Base-by-base conservation (phyloP, 805 yeast species). In the Metschnikowia proteae region DNA sequence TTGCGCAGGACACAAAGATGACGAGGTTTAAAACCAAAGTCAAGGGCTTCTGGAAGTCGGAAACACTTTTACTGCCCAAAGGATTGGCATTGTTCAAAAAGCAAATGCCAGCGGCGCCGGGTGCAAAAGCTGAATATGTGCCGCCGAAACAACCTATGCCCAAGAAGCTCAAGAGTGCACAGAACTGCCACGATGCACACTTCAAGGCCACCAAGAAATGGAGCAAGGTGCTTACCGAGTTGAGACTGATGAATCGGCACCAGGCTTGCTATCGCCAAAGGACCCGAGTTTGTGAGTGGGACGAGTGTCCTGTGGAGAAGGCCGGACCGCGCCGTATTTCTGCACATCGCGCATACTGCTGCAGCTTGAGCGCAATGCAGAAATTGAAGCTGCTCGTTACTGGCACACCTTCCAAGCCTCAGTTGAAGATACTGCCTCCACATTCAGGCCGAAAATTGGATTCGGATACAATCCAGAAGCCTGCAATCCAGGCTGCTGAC, bases 281-380 rank as follows among this genome's bases (percentile, higher is more conserved):
- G 27, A 11, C 10, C 2, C 30, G 38, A 9, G 45, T 27, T 17
- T 42, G 45, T 26, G 45, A 33, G 31, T 34, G 38, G 38, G 38
- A 42, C 26, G 45, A 33, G 30, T 42, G 45, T 31, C 45, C 45
- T 32, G 45, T 42, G 30, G 45, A 32, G n/a, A 32, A 25, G 37
- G 6, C n/a, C 6, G 26, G 31, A 3, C 11, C 32, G 38, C 37
- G 45, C 38, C 45, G 45, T 42, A 28, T 42, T 25, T 42, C 45
- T 42, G 45, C 45, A 34, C 31, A 33, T 23, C 45, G 45, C 45
- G 45, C 45, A 13, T 42, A 42, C 31, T 42, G 45, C 10, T 34
- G 38, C 45, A 34, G 45, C 23, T 42, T 42, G 45, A 32, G 38
- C 26, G 45, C 45, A 9, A 31, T 27, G 31, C 32, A 40, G n/a